Conservation (phyloP, 345 rosid species). For the Sisymbrium irio region DNA sequence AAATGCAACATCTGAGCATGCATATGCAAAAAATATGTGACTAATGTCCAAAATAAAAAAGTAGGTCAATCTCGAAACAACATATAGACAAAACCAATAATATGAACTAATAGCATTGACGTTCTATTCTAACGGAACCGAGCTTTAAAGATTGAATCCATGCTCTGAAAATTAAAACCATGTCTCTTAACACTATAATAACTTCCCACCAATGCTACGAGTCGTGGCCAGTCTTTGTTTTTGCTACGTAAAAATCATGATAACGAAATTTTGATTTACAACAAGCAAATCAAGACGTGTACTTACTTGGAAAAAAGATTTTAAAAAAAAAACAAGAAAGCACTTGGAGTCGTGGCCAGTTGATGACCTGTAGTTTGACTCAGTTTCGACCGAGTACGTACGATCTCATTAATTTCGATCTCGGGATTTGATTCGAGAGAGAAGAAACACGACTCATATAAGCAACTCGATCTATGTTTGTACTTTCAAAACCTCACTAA, state of each 20-base stretch:
- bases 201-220: not conserved
- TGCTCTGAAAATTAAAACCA: not conserved
- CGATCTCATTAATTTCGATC: not conserved
- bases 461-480: not conserved
- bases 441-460: not conserved
- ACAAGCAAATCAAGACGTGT: no score
- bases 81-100: not conserved
- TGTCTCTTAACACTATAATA: not conserved
- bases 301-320: no score
- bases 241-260: no score
- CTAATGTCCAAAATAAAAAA: not conserved
- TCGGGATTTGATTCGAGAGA: not conserved
- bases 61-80: not conserved
- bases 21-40: no score
- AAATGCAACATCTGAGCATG: no score
- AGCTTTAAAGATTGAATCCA: not conserved
- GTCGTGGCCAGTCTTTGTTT: no score
- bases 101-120: not conserved
- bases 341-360: no score
- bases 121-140: not conserved
- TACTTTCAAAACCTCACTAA: no score
- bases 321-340: no score
- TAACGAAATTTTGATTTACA: no score
- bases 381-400: not conserved
- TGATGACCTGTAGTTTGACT: not conserved